Conservation (phyloP, 177 flowering plant species). For the Vitis hybrid region DNA sequence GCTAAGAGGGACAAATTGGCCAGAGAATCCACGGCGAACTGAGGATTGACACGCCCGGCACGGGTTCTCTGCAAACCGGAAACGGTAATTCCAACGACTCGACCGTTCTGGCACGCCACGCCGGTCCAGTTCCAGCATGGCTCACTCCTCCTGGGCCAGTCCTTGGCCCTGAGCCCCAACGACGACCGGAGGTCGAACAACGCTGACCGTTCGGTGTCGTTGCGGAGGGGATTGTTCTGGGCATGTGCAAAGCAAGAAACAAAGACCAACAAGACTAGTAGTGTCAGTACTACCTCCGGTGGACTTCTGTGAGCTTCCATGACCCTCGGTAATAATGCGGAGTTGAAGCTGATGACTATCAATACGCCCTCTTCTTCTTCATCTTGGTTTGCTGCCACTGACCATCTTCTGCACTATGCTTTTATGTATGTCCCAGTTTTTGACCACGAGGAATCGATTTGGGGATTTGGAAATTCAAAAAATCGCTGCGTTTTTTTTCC, state of each 20-base stretch:
- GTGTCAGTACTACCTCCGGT: neutral
- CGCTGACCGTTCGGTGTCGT: constrained; percentile 31
- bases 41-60: constrained; percentile 38
- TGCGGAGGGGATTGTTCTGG: constrained; percentile 21
- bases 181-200: constrained; percentile 45
- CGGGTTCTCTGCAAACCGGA: constrained; percentile 57
- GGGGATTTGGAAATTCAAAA: neutral
- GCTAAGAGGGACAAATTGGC: constrained; percentile 45
- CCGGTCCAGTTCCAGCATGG: constrained; percentile 70
- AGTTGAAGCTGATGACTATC: neutral
- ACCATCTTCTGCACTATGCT: neutral
- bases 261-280: too few relatives aligned
- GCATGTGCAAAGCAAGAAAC: constrained; percentile 18
- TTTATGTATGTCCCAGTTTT: neutral
- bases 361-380: neutral
- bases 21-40: constrained; percentile 56
- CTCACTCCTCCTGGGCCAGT: constrained; percentile 46
- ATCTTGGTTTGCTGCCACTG: neutral
- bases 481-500: neutral
- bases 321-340: neutral
- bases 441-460: too few relatives aligned
- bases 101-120: constrained; percentile 48
- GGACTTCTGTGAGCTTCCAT: constrained; percentile 10
- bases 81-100: constrained; percentile 48
- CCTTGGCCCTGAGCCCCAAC: constrained; percentile 29